A percentile compares a stretch with the other conserved stretches of the same genome.
phyloP scores from a whole-genome alignment of 805 yeast species.

The Vanderwaltozyma polyspora region DNA sequence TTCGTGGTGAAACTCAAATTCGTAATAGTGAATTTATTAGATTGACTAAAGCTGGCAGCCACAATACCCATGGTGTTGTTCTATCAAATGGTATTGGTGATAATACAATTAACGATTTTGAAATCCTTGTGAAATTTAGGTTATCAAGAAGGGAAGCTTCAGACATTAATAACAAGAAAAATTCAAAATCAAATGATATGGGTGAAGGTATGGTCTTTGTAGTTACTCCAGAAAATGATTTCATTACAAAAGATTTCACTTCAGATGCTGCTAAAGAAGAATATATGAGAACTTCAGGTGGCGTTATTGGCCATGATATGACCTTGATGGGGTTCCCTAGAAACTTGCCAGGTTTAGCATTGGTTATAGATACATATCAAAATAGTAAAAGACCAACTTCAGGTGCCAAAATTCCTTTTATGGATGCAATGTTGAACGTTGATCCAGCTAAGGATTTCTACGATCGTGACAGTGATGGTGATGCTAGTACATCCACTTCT shows the following conservation, averaged over 20 bases:
- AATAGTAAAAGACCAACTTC: constrained; percentile 22
- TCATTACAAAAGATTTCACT: constrained; percentile 13
- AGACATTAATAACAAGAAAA: background rate
- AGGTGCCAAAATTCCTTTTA: constrained; percentile 29
- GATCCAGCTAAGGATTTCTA: constrained; percentile 17
- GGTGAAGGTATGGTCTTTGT: constrained; percentile 24
- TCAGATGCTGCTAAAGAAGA: constrained; percentile 16
- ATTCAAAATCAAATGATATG: constrained; percentile 1
- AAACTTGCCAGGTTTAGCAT: constrained; percentile 23
- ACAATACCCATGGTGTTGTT: constrained; percentile 13
- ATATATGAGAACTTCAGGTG: constrained; percentile 20
- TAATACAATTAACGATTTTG: constrained; percentile 23
- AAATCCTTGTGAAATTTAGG: constrained; percentile 15
- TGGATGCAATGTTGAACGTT: constrained; percentile 17
- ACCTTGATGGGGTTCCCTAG: constrained; percentile 26
- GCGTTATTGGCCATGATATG: constrained; percentile 13
- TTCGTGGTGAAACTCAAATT: constrained; percentile 20
- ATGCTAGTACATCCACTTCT: constrained; percentile 9
- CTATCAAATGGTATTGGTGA: constrained; percentile 27
- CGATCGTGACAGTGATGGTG: constrained; percentile 18
- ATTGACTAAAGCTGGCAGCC: constrained; percentile 11
- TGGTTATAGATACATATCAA: constrained; percentile 20
- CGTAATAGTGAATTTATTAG: constrained; percentile 16
- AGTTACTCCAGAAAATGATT: constrained; percentile 23
- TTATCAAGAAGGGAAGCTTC: background rate